Evolutionary conservation across 345 rosid genomes (phyloP).

Genomic region (Melaleuca alternifolia): DNA sequence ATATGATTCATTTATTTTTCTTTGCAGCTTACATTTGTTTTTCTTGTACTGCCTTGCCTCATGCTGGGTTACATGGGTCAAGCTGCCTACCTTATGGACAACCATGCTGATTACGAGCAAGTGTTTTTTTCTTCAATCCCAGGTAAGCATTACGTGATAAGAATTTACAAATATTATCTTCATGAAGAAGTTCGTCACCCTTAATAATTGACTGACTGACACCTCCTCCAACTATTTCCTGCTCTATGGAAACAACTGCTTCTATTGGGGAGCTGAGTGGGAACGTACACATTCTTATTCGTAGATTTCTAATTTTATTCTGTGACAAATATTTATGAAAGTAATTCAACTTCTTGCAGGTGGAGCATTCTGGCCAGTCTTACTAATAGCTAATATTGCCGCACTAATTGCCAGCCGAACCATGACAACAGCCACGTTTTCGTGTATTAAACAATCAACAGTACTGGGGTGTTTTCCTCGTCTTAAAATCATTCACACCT

Average conservation of each 20-base stretch:
- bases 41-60: conserved; percentile 95
- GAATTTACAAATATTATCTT: neutral
- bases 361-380: conserved; percentile 78
- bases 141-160: conserved; percentile 33
- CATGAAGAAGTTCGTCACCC: neutral
- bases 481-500: conserved; percentile 93
- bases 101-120: conserved; percentile 47
- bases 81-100: conserved; percentile 86
- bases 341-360: conserved; percentile 28
- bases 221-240: neutral
- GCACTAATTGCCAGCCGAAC: conserved; percentile 96
- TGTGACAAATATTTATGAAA: neutral
- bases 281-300: neutral
- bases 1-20: conserved; percentile 18
- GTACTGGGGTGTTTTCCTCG: conserved; percentile 98
- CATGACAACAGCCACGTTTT: conserved; percentile 99
- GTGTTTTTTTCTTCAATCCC: conserved; percentile 89
- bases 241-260: neutral
- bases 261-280: neutral
- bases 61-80: conserved; percentile 96
- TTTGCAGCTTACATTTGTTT: conserved; percentile 95
- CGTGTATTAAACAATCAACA: conserved; percentile 95
- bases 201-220: neutral
- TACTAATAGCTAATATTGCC: conserved; percentile 79
- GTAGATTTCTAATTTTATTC: neutral